Evolutionary conservation across 495 filamentous ascomycete species (phyloP).

Genomic region (Penicillium lagena): DNA sequence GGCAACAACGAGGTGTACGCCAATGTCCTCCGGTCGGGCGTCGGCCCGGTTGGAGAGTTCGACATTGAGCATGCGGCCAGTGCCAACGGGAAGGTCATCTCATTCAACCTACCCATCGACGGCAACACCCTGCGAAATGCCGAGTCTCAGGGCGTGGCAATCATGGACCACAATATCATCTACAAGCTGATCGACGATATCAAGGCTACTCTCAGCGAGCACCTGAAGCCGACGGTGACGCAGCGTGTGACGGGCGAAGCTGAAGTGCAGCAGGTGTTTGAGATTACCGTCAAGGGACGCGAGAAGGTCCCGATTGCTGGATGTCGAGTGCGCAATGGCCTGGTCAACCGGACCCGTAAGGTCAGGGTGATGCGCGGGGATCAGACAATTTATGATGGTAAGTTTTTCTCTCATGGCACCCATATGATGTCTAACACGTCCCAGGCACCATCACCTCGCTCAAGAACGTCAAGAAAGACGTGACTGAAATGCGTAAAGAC

Average conservation of each 20-base stretch:
- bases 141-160: slow-evolving; percentile 58
- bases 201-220: slow-evolving; percentile 56
- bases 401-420: slow-evolving; percentile 18
- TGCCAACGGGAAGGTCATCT: slow-evolving; percentile 65
- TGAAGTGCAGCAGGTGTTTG: slow-evolving; percentile 75
- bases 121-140: slow-evolving; percentile 64
- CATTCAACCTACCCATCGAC: slow-evolving; percentile 76
- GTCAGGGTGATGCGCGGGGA: slow-evolving; percentile 67
- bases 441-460: slow-evolving; percentile 70
- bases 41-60: slow-evolving; percentile 76
- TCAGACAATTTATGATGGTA: slow-evolving; percentile 74
- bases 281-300: slow-evolving; percentile 70
- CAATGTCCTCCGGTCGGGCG: slow-evolving; percentile 66
- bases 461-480: slow-evolving; percentile 89
- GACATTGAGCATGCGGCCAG: slow-evolving; percentile 82
- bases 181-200: slow-evolving; percentile 86
- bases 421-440: not conserved
- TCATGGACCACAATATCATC: slow-evolving; percentile 87
- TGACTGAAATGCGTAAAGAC: slow-evolving; percentile 81
- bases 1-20: slow-evolving; percentile 79
- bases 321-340: slow-evolving; percentile 79
- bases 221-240: slow-evolving; percentile 58
- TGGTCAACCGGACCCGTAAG: slow-evolving; percentile 52
- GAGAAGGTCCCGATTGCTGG: slow-evolving; percentile 71
- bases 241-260: slow-evolving; percentile 77